These are phyloP conservation scores for Polygonum maritimum DNA, from an alignment of 148 eudicot genomes.

Conservation along the genomic window DNA sequence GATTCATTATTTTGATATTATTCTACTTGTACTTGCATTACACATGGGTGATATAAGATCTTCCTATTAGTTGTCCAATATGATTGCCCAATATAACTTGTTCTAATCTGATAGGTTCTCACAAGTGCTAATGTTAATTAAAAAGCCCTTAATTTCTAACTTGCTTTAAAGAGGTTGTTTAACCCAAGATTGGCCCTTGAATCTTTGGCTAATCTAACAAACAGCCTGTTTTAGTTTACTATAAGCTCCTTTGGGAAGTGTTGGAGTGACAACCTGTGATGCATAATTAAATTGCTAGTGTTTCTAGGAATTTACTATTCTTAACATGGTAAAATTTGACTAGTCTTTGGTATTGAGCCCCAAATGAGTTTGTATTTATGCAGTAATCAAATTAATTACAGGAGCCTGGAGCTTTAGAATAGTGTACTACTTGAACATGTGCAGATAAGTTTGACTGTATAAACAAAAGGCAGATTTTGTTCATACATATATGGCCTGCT, in stretches of 20 bases:
- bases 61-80: not conserved
- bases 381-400: too few species aligned
- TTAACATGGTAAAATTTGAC: not conserved
- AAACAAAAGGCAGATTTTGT: slow-evolving; percentile 9
- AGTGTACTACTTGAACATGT: not conserved
- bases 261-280: too few species aligned
- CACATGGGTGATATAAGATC: not conserved
- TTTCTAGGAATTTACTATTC: slow-evolving; percentile 1
- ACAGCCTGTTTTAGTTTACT: too few species aligned
- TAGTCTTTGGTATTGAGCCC: not conserved
- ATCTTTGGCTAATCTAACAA: too few species aligned
- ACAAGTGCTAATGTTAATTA: not conserved
- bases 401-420: not conserved
- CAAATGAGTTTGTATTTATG: not conserved
- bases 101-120: not conserved
- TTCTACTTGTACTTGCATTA: too few species aligned
- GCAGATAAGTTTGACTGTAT: slow-evolving; percentile 11
- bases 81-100: not conserved
- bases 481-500: slow-evolving; percentile 3
- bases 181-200: too few species aligned
- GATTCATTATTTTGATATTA: not conserved
- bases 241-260: too few species aligned
- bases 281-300: not conserved
- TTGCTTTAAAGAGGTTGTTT: too few species aligned
- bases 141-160: too few species aligned